A percentile compares a stretch with the other conserved stretches of the same genome.
These are phyloP conservation scores for Solanum tarijense DNA, from an alignment of 257 asterid genomes.

Conservation along the genomic window DNA sequence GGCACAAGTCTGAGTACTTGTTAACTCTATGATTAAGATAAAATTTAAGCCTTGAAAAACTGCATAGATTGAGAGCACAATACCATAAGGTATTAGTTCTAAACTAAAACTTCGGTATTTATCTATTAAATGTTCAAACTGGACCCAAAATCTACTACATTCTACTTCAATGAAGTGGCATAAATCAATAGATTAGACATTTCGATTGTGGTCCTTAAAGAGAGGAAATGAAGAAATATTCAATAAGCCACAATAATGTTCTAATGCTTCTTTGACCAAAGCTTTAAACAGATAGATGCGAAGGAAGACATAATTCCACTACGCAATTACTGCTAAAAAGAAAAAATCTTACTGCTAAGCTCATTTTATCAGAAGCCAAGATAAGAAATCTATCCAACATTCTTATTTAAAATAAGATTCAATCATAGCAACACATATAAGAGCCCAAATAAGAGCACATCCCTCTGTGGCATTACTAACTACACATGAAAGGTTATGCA, in stretches of 20 bases:
- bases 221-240: not conserved
- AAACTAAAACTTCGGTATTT: not conserved
- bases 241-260: not conserved
- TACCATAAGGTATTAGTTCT: not conserved
- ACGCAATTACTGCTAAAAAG: not conserved
- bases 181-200: not conserved
- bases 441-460: not conserved
- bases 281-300: not conserved
- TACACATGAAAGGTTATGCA: not conserved
- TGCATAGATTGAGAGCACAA: not conserved
- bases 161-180: not conserved
- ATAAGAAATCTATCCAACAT: not conserved
- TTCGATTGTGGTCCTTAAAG: not conserved
- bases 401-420: not conserved
- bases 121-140: not conserved
- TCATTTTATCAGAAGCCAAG: not conserved
- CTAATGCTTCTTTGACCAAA: not conserved
- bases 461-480: not conserved
- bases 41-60: not conserved
- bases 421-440: not conserved
- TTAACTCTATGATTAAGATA: not conserved
- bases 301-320: not conserved
- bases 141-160: not conserved
- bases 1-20: not conserved
- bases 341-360: not conserved